These are phyloP conservation scores for Helicocarpus griseus DNA, from an alignment of 2,329 filamentous ascomycete genomes.

Conservation along the genomic window DNA sequence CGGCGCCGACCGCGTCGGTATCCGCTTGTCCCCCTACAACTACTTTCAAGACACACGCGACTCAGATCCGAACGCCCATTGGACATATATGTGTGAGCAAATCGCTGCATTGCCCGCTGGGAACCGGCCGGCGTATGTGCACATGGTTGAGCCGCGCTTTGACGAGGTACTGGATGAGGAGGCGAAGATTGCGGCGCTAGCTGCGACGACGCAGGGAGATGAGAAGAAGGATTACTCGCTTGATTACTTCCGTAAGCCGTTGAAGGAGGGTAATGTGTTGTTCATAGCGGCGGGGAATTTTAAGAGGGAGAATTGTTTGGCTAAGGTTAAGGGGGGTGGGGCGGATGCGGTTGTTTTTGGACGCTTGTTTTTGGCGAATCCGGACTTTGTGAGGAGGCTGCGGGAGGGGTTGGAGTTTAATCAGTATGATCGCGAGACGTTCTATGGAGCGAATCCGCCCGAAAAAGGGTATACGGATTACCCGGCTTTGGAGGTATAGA, in stretches of 20 bases:
- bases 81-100: constrained; percentile 34
- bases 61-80: constrained; percentile 53
- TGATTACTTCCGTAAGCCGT: constrained; percentile 27
- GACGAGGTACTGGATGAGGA: constrained; percentile 5
- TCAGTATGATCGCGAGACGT: constrained; percentile 31
- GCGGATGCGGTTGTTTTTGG: constrained; percentile 33
- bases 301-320: constrained; percentile 7
- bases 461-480: constrained; percentile 33
- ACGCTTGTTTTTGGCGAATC: constrained; percentile 38
- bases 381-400: constrained; percentile 35
- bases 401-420: constrained; percentile 28
- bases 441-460: constrained; percentile 29
- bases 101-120: constrained; percentile 43
- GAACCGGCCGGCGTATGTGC: constrained; percentile 50
- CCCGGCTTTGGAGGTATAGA: constrained; percentile 18
- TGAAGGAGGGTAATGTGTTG: constrained; percentile 34
- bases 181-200: not conserved
- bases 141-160: constrained; percentile 51
- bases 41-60: constrained; percentile 45
- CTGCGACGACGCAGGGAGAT: constrained; percentile 22
- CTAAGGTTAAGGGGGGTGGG: constrained; percentile 10
- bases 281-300: constrained; percentile 41
- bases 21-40: constrained; percentile 37
- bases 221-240: constrained; percentile 34
- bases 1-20: constrained; percentile 36